Percentiles rank a stretch among this genome's conserved stretches.
Evolutionary conservation across 2,329 filamentous ascomycete genomes (phyloP).

Genomic region (Tricladium varicosporioides): DNA sequence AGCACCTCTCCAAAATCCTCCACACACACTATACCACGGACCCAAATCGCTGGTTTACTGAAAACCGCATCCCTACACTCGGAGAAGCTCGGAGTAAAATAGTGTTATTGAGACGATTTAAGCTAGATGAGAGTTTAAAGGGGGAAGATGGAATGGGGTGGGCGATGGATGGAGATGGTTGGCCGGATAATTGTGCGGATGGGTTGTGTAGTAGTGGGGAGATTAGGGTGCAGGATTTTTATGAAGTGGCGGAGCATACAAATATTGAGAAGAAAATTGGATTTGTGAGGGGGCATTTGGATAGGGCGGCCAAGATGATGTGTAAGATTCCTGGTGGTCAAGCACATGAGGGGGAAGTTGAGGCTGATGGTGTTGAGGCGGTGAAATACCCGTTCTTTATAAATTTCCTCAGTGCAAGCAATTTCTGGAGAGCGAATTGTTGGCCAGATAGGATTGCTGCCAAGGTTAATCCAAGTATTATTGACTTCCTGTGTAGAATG

Average conservation of each 20-base stretch:
- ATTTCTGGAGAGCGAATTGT: constrained; percentile 88
- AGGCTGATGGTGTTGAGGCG: constrained; percentile 18
- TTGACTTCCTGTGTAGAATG: constrained; percentile 59
- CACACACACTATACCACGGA: constrained; percentile 66
- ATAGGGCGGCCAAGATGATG: constrained; percentile 59
- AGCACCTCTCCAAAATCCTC: constrained; percentile 73
- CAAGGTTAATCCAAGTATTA: constrained; percentile 76
- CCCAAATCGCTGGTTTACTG: constrained; percentile 71
- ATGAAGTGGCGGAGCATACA: constrained; percentile 73
- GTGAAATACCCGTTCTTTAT: constrained; percentile 65
- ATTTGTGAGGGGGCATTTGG: constrained; percentile 71
- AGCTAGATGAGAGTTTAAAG: constrained; percentile 55
- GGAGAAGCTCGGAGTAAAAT: constrained; percentile 79
- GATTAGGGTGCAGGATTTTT: constrained; percentile 91
- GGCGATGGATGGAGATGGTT: constrained; percentile 62
- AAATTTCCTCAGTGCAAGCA: constrained; percentile 88
- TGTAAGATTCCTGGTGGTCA: constrained; percentile 45
- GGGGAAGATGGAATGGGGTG: constrained; percentile 52
- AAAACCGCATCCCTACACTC: constrained; percentile 72
- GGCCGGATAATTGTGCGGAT: constrained; percentile 88
- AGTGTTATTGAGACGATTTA: constrained; percentile 80
- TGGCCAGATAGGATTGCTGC: constrained; percentile 93
- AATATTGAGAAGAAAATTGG: constrained; percentile 80
- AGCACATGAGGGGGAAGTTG: neutral
- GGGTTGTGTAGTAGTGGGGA: constrained; percentile 67